phyloP scores from a whole-genome alignment of 306 rosid species.

The Cucumis hystrix region DNA sequence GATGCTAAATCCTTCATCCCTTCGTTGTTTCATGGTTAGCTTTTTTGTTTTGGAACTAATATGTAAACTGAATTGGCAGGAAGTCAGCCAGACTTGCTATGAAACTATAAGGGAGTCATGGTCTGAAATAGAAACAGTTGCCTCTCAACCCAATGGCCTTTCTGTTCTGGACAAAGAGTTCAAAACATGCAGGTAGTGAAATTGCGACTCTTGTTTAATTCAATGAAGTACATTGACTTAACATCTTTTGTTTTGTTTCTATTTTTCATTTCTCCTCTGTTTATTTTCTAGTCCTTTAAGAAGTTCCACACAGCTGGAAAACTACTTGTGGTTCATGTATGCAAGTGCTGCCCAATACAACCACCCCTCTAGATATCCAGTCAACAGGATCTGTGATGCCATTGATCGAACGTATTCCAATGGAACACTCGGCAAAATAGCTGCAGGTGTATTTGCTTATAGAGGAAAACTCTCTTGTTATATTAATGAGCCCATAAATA shows the following conservation, averaged over 20 bases:
- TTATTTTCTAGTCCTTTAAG: conserved; percentile 26
- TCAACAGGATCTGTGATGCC: conserved; percentile 35
- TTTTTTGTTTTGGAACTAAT: neutral
- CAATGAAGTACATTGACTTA: neutral
- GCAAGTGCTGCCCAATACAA: conserved; percentile 44
- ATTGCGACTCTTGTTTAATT: neutral
- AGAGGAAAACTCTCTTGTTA: conserved; percentile 29
- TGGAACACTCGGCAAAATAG: conserved; percentile 30
- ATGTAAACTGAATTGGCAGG: conserved; percentile 23
- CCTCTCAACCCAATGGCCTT: conserved; percentile 34
- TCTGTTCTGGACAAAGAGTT: conserved; percentile 38
- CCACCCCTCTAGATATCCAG: conserved; percentile 42
- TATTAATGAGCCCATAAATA: conserved; percentile 12
- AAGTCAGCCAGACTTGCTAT: conserved; percentile 48
- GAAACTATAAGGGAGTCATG: conserved; percentile 38
- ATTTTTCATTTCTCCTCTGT: neutral
- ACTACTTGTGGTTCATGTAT: conserved; percentile 16
- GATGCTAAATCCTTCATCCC: neutral
- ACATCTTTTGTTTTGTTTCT: neutral
- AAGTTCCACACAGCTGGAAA: conserved; percentile 18
- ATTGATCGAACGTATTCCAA: conserved; percentile 31
- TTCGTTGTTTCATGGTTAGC: neutral
- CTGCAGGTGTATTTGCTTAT: conserved; percentile 39
- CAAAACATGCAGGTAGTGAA: conserved; percentile 26
- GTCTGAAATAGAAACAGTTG: conserved; percentile 43